Evolutionary conservation across 139 green algal species (phyloP), one percentile per base, ranked within the genome.

Genomic region (Haematococcus lacustris): DNA sequence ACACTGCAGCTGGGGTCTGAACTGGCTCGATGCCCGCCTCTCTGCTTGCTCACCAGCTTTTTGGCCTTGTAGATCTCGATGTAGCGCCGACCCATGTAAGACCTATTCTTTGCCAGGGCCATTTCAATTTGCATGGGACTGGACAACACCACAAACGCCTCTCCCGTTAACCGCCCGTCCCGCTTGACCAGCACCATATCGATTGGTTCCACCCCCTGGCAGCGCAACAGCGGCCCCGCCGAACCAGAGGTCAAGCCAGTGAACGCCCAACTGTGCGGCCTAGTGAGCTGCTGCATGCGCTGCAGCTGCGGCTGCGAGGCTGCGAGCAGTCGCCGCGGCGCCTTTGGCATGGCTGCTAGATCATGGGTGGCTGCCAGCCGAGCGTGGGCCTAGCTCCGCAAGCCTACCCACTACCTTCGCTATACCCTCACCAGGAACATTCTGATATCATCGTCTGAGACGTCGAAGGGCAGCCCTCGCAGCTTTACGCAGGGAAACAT

Each of bases 31-130:
- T n/a, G n/a, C n/a, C n/a, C n/a, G n/a, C n/a, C n/a, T n/a, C n/a
- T n/a, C n/a, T n/a, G n/a, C n/a, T n/a, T n/a, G 28, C 83, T 70
- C 51, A 93, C 88, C 75, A 83, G 68, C 71, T 93, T 93, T 71
- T 92, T 88, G 0, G 89, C 78, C 28, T 79, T 71, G 73, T 89
- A 93, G 41, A 95, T 86, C 76, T 95, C 90, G 30, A 95, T 86
- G 75, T 93, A 95, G 41, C 90, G 77, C 32, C 79, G 79, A 34
- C 90, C 90, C 81, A 95, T 84, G 80, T 93, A 93, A 39, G 76
- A 79, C 39, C 86, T 87, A 76, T 95, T 89, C 73, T 91, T 92
- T 28, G 70, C 66, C 50, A 92, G 67, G 4, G 88, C 88, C 30
- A 87, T 71, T 37, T 95, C 88, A 6, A 93, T 74, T 32, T 87